A percentile compares a stretch with the other conserved stretches of the same genome.
phyloP scores from a whole-genome alignment of 257 asterid species.

The Solanum paucissectum region DNA sequence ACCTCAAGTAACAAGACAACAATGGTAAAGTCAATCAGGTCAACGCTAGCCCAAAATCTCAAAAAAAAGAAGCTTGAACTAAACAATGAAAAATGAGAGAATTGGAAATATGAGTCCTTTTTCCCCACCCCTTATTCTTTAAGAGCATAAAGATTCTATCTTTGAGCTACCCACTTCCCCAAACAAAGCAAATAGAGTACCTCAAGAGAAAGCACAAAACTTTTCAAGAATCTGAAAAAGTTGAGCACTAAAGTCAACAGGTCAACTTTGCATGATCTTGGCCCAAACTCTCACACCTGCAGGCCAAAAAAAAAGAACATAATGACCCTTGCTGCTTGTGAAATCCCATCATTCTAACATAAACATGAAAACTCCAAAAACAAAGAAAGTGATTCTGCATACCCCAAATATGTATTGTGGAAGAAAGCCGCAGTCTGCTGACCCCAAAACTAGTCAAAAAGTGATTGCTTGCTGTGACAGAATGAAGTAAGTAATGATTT shows the following conservation, averaged over 20 bases:
- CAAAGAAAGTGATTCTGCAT: background rate
- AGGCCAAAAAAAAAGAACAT: background rate
- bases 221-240: background rate
- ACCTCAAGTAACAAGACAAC: background rate
- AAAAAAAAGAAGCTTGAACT: background rate
- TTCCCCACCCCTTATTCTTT: background rate
- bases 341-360: background rate
- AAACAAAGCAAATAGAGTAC: background rate
- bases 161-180: background rate
- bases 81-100: background rate
- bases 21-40: background rate
- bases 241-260: background rate
- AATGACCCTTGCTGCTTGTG: background rate
- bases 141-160: background rate
- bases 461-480: background rate
- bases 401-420: background rate
- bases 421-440: background rate
- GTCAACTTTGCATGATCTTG: background rate
- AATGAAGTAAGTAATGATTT: background rate
- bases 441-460: background rate
- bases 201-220: background rate
- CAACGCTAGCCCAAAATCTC: background rate
- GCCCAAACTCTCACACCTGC: background rate
- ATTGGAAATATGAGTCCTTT: background rate
- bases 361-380: background rate